A percentile compares a stretch with the other conserved stretches of the same genome.
phyloP scores from a whole-genome alignment of 352 stramenopile species.

The Phytopythium ostracodes region DNA sequence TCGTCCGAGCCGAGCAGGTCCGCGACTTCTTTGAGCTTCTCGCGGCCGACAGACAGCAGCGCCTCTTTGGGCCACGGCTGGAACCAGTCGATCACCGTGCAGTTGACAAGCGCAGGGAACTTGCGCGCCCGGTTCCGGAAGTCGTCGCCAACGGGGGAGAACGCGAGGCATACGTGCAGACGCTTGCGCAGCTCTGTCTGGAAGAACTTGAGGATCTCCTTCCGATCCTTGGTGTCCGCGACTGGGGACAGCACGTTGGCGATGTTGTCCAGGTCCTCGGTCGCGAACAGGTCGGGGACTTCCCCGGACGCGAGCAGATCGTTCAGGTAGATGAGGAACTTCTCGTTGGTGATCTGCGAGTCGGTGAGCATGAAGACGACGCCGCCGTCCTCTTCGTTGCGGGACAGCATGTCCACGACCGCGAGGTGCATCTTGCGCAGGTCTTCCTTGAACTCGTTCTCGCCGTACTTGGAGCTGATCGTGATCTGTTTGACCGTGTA shows the following conservation, averaged over 20 bases:
- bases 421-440: constrained; percentile 93
- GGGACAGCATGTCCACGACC: constrained; percentile 89
- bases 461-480: constrained; percentile 93
- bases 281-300: constrained; percentile 92
- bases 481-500: constrained; percentile 92
- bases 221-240: constrained; percentile 80
- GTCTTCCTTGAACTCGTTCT: constrained; percentile 97
- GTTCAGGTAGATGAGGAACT: constrained; percentile 96
- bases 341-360: constrained; percentile 95
- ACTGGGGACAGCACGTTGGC: constrained; percentile 82
- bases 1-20: constrained; percentile 83
- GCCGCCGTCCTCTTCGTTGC: constrained; percentile 79
- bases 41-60: constrained; percentile 87
- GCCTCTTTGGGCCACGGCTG: constrained; percentile 93
- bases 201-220: constrained; percentile 95
- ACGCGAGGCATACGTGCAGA: constrained; percentile 93
- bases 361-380: constrained; percentile 95
- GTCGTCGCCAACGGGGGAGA: constrained; percentile 94
- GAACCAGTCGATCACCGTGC: constrained; percentile 96
- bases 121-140: constrained; percentile 93
- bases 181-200: constrained; percentile 93
- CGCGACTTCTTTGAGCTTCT: constrained; percentile 83
- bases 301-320: constrained; percentile 93
- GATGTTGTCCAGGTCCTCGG: constrained; percentile 94
- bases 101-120: constrained; percentile 95